phyloP scores from a whole-genome alignment of 129 eudicot genomes.

The Centrapalus pauciflorus region DNA sequence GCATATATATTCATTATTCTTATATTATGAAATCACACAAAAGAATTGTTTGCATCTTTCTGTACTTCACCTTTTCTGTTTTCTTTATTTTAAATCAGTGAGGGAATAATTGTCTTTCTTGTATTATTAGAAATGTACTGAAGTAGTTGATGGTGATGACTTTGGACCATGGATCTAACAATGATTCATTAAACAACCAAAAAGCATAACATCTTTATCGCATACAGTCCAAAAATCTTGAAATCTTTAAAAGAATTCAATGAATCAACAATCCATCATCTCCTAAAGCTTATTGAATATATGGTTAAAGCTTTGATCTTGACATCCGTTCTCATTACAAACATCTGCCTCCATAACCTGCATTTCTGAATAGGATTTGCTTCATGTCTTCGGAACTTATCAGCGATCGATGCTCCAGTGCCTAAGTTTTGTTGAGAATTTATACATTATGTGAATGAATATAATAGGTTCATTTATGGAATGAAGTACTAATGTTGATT shows the following conservation, averaged over 20 bases:
- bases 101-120: slow-evolving; percentile 31
- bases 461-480: background rate
- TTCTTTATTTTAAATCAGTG: slow-evolving; percentile 17
- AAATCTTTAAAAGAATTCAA: slow-evolving; percentile 6
- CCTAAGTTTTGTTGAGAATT: slow-evolving; percentile 26
- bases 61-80: slow-evolving; percentile 13
- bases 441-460: background rate
- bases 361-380: slow-evolving; percentile 66
- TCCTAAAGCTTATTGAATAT: slow-evolving; percentile 9
- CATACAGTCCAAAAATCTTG: slow-evolving; percentile 16
- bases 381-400: slow-evolving; percentile 68
- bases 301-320: background rate
- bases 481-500: background rate
- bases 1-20: background rate
- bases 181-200: slow-evolving; percentile 15
- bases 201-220: slow-evolving; percentile 33
- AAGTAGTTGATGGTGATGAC: slow-evolving; percentile 12
- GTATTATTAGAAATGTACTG: slow-evolving; percentile 12
- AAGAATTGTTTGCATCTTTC: slow-evolving; percentile 21
- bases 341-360: slow-evolving; percentile 88
- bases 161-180: slow-evolving; percentile 5
- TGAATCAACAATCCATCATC: slow-evolving; percentile 18
- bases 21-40: slow-evolving; percentile 8
- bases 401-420: slow-evolving; percentile 36
- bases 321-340: slow-evolving; percentile 36